These are phyloP conservation scores for Micromonas commoda DNA, from an alignment of 139 green algal genomes.

Conservation along the genomic window DNA sequence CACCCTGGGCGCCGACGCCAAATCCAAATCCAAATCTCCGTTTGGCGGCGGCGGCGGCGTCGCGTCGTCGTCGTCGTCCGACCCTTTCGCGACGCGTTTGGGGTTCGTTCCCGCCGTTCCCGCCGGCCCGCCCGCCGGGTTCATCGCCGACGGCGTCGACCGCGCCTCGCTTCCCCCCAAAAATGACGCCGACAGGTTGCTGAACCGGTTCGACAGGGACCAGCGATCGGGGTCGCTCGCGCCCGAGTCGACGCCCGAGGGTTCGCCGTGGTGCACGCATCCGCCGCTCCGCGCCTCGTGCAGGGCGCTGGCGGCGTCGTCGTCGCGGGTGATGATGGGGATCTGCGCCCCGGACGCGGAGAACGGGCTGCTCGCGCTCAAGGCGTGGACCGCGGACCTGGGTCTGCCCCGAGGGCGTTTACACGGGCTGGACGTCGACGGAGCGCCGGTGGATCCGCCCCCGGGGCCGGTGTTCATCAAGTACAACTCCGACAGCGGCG, in stretches of 20 bases:
- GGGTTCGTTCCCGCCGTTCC: background rate
- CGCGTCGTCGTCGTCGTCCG: too few relatives aligned
- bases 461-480: conserved; percentile 26
- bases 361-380: conserved; percentile 1
- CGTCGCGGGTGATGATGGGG: conserved; percentile 22
- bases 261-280: background rate
- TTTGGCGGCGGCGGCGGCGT: too few relatives aligned
- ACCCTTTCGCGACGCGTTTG: background rate
- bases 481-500: conserved; percentile 25
- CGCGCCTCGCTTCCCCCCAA: background rate
- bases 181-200: background rate
- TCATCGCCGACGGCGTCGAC: background rate
- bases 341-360: conserved; percentile 10
- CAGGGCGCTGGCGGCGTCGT: background rate
- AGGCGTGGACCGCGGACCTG: conserved; percentile 10
- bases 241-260: background rate
- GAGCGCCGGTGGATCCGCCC: background rate
- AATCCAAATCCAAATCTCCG: too few relatives aligned
- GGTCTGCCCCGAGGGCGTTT: conserved; percentile 21
- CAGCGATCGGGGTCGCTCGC: background rate
- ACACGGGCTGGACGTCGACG: conserved; percentile 26
- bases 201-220: conserved; percentile 18
- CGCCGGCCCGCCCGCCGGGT: background rate
- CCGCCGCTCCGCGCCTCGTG: background rate
- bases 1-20: background rate